phyloP scores from a whole-genome alignment of 192 early-diverging fungal genomes.

The Neocallimastix lanati region DNA sequence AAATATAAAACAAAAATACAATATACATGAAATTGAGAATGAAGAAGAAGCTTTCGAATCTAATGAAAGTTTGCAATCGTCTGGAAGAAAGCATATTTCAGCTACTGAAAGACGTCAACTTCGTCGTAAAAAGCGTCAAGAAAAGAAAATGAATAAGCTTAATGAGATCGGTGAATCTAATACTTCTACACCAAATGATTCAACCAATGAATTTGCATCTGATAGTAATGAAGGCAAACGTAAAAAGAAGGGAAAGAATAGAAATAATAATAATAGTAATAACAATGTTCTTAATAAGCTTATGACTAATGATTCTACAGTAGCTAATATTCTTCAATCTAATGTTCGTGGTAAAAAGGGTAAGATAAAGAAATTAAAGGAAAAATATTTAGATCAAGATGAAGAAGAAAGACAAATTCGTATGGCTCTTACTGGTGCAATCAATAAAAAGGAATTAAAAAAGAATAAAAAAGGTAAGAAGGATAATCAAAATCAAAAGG shows the following conservation, averaged over 20 bases:
- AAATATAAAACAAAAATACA: constrained; percentile 15
- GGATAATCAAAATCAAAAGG: constrained; percentile 24
- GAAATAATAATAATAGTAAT: constrained; percentile 13
- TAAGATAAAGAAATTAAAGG: constrained; percentile 80
- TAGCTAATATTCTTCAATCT: constrained; percentile 1
- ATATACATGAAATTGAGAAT: constrained; percentile 21
- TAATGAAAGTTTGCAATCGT: background rate
- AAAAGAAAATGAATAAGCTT: background rate
- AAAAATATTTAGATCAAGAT: constrained; percentile 87
- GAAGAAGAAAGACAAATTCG: constrained; percentile 75
- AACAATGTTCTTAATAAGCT: background rate
- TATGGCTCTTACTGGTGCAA: constrained; percentile 59
- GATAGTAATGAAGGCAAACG: background rate
- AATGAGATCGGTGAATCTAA: background rate
- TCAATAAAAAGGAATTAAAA: constrained; percentile 33
- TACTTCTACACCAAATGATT: constrained; percentile 4
- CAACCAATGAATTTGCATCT: background rate
- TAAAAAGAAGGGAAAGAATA: constrained; percentile 5
- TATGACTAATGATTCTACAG: background rate
- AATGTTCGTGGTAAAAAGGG: constrained; percentile 64
- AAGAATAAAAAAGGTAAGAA: constrained; percentile 58
- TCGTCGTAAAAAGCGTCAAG: background rate
- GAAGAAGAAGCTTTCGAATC: constrained; percentile 8
- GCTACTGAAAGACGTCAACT: constrained; percentile 71
- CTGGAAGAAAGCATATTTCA: constrained; percentile 13